Percentiles rank a stretch among this genome's conserved stretches.
phyloP scores from a whole-genome alignment of 176 grass and related monocot species.

The Rhynchospora breviuscula region DNA sequence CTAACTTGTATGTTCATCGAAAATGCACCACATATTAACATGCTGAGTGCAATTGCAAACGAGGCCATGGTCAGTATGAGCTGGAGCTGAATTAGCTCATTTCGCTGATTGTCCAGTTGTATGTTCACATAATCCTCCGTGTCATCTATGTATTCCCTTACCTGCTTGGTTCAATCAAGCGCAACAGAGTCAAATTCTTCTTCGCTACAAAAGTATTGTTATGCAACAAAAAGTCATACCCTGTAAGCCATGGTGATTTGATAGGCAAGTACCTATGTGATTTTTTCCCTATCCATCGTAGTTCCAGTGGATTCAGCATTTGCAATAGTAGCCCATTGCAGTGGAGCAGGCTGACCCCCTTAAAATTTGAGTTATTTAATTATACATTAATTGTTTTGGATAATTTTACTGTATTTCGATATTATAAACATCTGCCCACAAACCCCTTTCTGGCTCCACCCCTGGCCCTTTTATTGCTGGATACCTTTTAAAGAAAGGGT shows the following conservation, averaged over 20 bases:
- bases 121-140: constrained; percentile 98
- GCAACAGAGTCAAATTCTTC: constrained; percentile 4
- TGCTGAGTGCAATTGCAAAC: constrained; percentile 67
- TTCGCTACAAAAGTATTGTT: not conserved
- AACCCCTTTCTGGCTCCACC: too few species aligned
- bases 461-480: not conserved
- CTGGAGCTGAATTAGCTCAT: constrained; percentile 93
- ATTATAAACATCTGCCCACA: too few species aligned
- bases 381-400: too few species aligned
- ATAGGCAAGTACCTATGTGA: not conserved
- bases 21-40: constrained; percentile 70
- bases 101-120: constrained; percentile 85
- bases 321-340: not conserved
- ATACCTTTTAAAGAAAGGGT: not conserved
- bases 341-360: too few species aligned
- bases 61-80: constrained; percentile 76
- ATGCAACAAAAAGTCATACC: not conserved
- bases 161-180: constrained; percentile 9
- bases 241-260: not conserved
- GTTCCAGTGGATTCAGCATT: not conserved
- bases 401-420: too few species aligned
- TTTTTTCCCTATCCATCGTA: not conserved
- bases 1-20: constrained; percentile 64
- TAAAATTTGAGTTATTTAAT: too few species aligned
- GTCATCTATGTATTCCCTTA: constrained; percentile 50